phyloP scores from a whole-genome alignment of 2,329 filamentous ascomycete species.

The Saccharata proteae region DNA sequence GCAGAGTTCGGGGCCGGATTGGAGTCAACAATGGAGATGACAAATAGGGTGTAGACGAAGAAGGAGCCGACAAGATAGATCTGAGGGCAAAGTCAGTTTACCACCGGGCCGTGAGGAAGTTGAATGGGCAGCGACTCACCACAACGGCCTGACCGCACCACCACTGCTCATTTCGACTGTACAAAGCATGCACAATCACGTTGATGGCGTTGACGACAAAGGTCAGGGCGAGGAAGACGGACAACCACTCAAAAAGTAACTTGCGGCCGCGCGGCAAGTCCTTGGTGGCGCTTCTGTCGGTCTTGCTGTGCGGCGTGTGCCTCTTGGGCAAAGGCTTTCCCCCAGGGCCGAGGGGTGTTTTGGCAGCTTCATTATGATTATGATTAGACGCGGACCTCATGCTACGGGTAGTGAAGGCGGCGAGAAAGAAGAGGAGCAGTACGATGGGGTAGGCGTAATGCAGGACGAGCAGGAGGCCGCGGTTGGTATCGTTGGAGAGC shows the following conservation, averaged over 20 bases:
- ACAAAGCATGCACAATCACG: constrained; percentile 63
- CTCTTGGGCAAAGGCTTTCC: constrained; percentile 73
- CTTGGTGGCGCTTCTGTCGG: constrained; percentile 33
- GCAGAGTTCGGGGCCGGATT: constrained; percentile 67
- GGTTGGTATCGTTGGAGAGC: constrained; percentile 14
- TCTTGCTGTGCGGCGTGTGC: constrained; percentile 29
- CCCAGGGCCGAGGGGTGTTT: constrained; percentile 55
- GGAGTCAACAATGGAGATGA: constrained; percentile 78
- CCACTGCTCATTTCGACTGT: constrained; percentile 53
- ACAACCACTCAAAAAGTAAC: constrained; percentile 63
- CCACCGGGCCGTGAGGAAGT: constrained; percentile 12
- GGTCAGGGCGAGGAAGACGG: constrained; percentile 56
- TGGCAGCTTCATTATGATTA: constrained; percentile 20
- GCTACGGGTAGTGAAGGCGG: constrained; percentile 49
- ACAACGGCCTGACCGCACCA: constrained; percentile 72
- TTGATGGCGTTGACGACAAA: constrained; percentile 65
- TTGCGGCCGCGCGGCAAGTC: constrained; percentile 57
- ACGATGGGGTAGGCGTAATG: constrained; percentile 52
- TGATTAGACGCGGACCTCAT: constrained; percentile 38
- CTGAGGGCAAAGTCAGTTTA: constrained; percentile 33
- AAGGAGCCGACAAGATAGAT: constrained; percentile 75
- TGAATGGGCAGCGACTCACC: constrained; percentile 40
- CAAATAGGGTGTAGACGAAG: constrained; percentile 75
- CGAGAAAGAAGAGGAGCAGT: constrained; percentile 51
- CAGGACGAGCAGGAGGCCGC: constrained; percentile 21